A percentile compares a stretch with the other conserved stretches of the same genome.
Evolutionary conservation across 192 early-diverging fungal genomes (phyloP).

Genomic region (Entomortierella lignicola): DNA sequence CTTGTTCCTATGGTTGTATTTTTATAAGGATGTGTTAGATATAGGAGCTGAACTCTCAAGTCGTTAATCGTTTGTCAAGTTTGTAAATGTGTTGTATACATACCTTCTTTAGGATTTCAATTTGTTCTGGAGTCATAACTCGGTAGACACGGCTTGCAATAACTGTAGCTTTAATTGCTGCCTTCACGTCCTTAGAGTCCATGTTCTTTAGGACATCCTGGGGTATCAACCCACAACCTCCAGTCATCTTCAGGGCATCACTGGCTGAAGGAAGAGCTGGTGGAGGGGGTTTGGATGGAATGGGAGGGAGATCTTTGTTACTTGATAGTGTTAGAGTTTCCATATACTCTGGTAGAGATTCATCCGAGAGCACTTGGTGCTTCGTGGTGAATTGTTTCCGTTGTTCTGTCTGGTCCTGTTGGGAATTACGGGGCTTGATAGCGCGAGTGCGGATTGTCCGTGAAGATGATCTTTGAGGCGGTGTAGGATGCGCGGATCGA

Average conservation of each 20-base stretch:
- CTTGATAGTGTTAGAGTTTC: not conserved
- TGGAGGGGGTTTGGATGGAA: slow-evolving; percentile 13
- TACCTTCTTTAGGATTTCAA: slow-evolving; percentile 38
- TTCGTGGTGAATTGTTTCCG: not conserved
- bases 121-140: slow-evolving; percentile 34
- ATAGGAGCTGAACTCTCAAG: not conserved
- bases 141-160: slow-evolving; percentile 43
- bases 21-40: not conserved
- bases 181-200: slow-evolving; percentile 24
- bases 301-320: slow-evolving; percentile 38
- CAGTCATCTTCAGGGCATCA: slow-evolving; percentile 8
- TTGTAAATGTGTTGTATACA: not conserved
- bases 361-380: slow-evolving; percentile 23
- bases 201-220: slow-evolving; percentile 38
- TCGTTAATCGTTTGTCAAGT: not conserved
- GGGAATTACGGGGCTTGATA: not conserved
- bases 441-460: not conserved
- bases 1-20: slow-evolving; percentile 25
- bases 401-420: not conserved
- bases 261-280: not conserved
- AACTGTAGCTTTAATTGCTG: slow-evolving; percentile 5
- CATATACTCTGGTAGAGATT: slow-evolving; percentile 20
- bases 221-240: slow-evolving; percentile 22
- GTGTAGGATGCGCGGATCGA: not conserved
- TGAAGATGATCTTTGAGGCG: slow-evolving; percentile 14